These are phyloP conservation scores for Rhexocercosporidium sp. DNA, from an alignment of 2,329 filamentous ascomycete species.

Conservation along the genomic window DNA sequence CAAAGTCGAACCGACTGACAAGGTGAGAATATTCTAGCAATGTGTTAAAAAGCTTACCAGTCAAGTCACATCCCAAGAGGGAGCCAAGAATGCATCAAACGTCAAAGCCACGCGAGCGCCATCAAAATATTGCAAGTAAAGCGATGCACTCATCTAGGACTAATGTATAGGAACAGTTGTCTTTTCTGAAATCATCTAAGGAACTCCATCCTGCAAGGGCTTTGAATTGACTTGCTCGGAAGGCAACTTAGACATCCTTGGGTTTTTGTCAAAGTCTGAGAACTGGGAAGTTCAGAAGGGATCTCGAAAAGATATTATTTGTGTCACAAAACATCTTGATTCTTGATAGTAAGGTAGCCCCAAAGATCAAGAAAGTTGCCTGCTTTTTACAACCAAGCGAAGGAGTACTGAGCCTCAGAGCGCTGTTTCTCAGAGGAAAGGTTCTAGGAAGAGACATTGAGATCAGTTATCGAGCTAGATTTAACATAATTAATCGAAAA, in stretches of 20 bases:
- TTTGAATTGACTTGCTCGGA: conserved; percentile 37
- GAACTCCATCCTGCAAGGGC: conserved; percentile 29
- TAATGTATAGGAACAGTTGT: neutral
- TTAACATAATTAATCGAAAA: neutral
- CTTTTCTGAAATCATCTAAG: conserved; percentile 6
- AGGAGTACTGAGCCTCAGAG: conserved; percentile 30
- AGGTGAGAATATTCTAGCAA: neutral
- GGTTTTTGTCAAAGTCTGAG: conserved; percentile 40
- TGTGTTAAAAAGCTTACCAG: neutral
- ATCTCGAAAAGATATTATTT: conserved; percentile 46
- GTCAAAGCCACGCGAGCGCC: neutral
- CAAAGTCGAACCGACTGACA: conserved; percentile 6
- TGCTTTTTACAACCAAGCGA: conserved; percentile 32
- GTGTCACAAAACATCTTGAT: conserved; percentile 43
- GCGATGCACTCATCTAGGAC: neutral
- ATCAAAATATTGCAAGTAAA: neutral
- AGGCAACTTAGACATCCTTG: conserved; percentile 37
- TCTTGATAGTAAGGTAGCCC: conserved; percentile 37
- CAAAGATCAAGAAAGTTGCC: neutral
- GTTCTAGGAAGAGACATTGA: conserved; percentile 32
- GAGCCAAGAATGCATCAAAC: neutral
- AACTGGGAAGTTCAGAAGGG: conserved; percentile 40
- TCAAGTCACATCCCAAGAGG: neutral
- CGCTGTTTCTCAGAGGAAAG: conserved; percentile 34
- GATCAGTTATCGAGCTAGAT: conserved; percentile 29